Conservation (phyloP, 2,329 filamentous ascomycete species). For the Colletotrichum eleusines region DNA sequence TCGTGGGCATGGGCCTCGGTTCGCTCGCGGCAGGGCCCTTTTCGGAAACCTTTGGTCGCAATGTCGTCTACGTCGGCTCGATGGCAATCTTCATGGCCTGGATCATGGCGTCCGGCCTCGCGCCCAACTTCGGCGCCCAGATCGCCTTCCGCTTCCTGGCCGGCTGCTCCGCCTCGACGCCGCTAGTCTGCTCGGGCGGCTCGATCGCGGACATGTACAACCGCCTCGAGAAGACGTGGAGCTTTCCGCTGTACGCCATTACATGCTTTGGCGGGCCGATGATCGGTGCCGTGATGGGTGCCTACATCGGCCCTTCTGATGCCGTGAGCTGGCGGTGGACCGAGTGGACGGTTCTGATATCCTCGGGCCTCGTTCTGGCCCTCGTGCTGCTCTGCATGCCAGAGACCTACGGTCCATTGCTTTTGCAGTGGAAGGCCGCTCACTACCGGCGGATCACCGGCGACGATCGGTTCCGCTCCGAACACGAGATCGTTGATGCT, state of each 20-base stretch:
- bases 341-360: conserved; percentile 75
- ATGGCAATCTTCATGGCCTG: conserved; percentile 58
- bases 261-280: conserved; percentile 56
- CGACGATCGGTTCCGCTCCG: conserved; percentile 70
- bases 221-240: conserved; percentile 51
- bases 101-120: conserved; percentile 58
- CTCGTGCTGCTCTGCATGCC: conserved; percentile 71
- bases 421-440: conserved; percentile 71
- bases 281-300: conserved; percentile 61
- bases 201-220: conserved; percentile 57
- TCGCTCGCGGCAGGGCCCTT: conserved; percentile 53
- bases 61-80: conserved; percentile 54
- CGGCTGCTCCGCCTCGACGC: conserved; percentile 59
- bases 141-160: conserved; percentile 62
- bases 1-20: conserved; percentile 54
- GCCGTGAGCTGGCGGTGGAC: conserved; percentile 70
- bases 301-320: conserved; percentile 72
- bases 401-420: conserved; percentile 70
- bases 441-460: conserved; percentile 71
- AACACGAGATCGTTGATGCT: conserved; percentile 68
- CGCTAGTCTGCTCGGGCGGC: conserved; percentile 57
- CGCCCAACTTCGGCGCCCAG: conserved; percentile 56
- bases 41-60: conserved; percentile 55
- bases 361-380: conserved; percentile 67
- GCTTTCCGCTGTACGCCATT: conserved; percentile 61